phyloP scores from a whole-genome alignment of 2,329 filamentous ascomycete genomes.

The Verticillium alfalfae region DNA sequence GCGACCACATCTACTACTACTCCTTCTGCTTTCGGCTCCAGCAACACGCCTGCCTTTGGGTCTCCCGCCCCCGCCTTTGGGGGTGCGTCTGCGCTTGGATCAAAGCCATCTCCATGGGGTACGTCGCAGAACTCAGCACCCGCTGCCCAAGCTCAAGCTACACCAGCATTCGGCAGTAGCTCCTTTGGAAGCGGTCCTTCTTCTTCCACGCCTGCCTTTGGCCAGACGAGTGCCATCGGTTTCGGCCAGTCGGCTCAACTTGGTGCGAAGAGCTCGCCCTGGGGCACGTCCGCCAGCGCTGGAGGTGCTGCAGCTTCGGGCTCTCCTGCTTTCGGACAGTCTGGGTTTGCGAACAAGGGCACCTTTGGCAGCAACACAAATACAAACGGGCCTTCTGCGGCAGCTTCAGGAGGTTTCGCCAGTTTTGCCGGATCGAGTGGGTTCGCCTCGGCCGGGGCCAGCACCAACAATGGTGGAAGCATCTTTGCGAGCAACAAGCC shows the following conservation, averaged over 20 bases:
- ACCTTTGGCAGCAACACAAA: conserved; percentile 27
- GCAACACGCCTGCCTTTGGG: conserved; percentile 8
- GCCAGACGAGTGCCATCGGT: conserved; percentile 33
- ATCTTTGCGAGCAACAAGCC: conserved; percentile 32
- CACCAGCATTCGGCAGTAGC: conserved; percentile 35
- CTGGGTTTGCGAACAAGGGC: conserved; percentile 38
- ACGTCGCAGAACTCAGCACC: conserved; percentile 6
- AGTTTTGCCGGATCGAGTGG: conserved; percentile 49
- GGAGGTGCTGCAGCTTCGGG: conserved; percentile 22
- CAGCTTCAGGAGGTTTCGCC: conserved; percentile 42
- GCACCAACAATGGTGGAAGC: conserved; percentile 25
- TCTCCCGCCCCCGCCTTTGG: conserved; percentile 19
- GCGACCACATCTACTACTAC: conserved; percentile 13
- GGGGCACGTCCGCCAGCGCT: conserved; percentile 32
- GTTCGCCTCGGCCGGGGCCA: conserved; percentile 43
- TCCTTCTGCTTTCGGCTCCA: conserved; percentile 34
- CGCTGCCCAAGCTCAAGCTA: conserved; percentile 3
- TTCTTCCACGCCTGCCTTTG: conserved; percentile 39
- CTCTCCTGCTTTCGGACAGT: conserved; percentile 49
- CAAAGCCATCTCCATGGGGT: conserved; percentile 48
- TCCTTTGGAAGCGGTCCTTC: conserved; percentile 33
- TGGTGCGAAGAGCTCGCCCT: conserved; percentile 47
- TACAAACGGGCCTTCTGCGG: conserved; percentile 18
- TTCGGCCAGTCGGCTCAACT: conserved; percentile 49
- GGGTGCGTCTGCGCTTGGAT: conserved; percentile 40